A percentile compares a stretch with the other conserved stretches of the same genome.
phyloP scores from a whole-genome alignment of 805 yeast genomes.

The Cyberlindnera sargentensis region DNA sequence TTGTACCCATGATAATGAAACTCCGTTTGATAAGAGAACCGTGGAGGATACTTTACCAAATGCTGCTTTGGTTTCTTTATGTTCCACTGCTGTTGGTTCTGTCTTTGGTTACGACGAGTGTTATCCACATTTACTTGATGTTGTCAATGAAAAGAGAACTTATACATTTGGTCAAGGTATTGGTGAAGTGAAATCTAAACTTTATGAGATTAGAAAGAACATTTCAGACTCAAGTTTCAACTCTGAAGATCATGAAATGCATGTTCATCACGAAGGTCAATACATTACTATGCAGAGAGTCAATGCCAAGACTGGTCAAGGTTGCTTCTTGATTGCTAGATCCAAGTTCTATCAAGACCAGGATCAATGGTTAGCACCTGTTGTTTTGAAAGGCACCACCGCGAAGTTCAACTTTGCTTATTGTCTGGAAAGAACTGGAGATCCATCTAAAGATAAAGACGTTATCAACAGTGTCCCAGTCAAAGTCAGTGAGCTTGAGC shows the following conservation, averaged over 20 bases:
- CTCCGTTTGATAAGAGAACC: constrained; percentile 82
- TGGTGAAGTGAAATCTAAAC: constrained; percentile 55
- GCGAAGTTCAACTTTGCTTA: constrained; percentile 55
- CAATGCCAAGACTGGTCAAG: constrained; percentile 77
- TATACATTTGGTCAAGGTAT: constrained; percentile 63
- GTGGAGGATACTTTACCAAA: constrained; percentile 92
- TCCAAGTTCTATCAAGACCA: constrained; percentile 52
- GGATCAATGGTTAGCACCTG: constrained; percentile 53
- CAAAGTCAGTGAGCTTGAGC: constrained; percentile 43
- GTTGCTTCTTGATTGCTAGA: constrained; percentile 84
- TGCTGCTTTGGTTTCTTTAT: constrained; percentile 89
- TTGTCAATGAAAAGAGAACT: constrained; percentile 66
- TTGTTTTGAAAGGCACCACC: constrained; percentile 50
- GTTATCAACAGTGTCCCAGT: constrained; percentile 62
- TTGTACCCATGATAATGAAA: constrained; percentile 94
- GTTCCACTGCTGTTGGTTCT: constrained; percentile 91
- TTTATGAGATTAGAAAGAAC: constrained; percentile 50
- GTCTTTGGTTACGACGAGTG: constrained; percentile 93
- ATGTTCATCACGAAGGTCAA: constrained; percentile 90
- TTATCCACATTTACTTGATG: constrained; percentile 73
- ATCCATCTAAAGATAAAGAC: constrained; percentile 31
- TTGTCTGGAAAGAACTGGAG: constrained; percentile 47
- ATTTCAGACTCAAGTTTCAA: constrained; percentile 43
- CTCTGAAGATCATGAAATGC: constrained; percentile 75
- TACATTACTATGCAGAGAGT: constrained; percentile 85